These are phyloP conservation scores for Botryobasidium botryosum DNA, from an alignment of 768 basidiomycete genomes.

Conservation along the genomic window DNA sequence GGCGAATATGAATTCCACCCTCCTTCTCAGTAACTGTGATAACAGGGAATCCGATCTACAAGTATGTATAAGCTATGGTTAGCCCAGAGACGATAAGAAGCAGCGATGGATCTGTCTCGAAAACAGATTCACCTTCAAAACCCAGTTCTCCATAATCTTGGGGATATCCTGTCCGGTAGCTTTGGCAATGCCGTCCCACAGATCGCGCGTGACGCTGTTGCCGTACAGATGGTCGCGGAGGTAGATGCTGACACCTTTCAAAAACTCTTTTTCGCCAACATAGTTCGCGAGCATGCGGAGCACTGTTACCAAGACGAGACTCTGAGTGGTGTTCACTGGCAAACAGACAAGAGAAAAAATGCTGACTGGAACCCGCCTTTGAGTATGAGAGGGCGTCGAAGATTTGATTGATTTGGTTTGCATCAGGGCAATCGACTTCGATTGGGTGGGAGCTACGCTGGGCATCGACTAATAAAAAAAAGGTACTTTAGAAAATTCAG, in stretches of 20 bases:
- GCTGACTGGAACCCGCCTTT: slow-evolving; percentile 41
- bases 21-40: slow-evolving; percentile 67
- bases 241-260: slow-evolving; percentile 79
- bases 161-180: slow-evolving; percentile 52
- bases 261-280: slow-evolving; percentile 81
- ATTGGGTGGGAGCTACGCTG: slow-evolving; percentile 84
- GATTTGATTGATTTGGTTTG: slow-evolving; percentile 52
- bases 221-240: slow-evolving; percentile 75
- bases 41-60: slow-evolving; percentile 77
- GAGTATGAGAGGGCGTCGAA: slow-evolving; percentile 80
- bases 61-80: too few relatives aligned
- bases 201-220: slow-evolving; percentile 68
- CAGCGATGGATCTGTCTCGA: neutral
- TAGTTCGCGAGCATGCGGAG: slow-evolving; percentile 81
- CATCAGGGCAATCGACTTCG: slow-evolving; percentile 78
- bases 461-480: slow-evolving; percentile 71
- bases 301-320: too few relatives aligned
- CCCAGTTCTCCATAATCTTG: slow-evolving; percentile 82
- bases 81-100: neutral
- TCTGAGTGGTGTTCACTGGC: slow-evolving; percentile 16
- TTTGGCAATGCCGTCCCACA: slow-evolving; percentile 71
- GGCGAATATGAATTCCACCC: slow-evolving; percentile 55
- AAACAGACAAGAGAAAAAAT: slow-evolving; percentile 9
- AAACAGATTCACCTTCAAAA: slow-evolving; percentile 17
- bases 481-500: too few relatives aligned